phyloP scores from a whole-genome alignment of 2,329 filamentous ascomycete species.

The Paecilomyces sp. region DNA sequence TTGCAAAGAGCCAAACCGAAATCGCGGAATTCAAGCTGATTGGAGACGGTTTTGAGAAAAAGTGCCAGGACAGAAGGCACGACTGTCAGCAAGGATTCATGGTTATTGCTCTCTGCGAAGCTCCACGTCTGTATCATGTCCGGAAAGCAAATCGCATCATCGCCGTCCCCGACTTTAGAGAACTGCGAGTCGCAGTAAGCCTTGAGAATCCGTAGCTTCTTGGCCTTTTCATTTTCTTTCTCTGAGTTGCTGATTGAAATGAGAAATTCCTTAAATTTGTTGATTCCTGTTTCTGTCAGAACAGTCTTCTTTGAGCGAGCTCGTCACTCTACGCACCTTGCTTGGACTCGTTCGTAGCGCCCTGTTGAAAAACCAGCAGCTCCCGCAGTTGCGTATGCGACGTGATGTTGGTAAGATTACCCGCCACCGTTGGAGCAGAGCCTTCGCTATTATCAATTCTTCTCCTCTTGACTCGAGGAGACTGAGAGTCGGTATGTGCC shows the following conservation, averaged over 20 bases:
- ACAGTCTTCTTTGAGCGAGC: not conserved
- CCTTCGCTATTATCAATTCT: conserved; percentile 25
- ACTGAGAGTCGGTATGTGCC: conserved; percentile 26
- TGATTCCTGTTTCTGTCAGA: conserved; percentile 25
- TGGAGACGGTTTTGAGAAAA: conserved; percentile 70
- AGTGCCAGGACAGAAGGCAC: conserved; percentile 75
- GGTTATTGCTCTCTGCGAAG: conserved; percentile 70
- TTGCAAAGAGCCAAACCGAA: conserved; percentile 73
- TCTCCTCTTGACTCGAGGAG: conserved; percentile 30
- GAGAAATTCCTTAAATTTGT: conserved; percentile 39
- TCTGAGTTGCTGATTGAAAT: conserved; percentile 29
- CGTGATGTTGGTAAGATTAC: conserved; percentile 19
- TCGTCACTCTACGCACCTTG: conserved; percentile 55
- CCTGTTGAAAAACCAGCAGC: conserved; percentile 64
- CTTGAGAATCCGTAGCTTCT: conserved; percentile 38
- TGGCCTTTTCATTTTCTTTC: conserved; percentile 26
- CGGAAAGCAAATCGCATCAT: conserved; percentile 59
- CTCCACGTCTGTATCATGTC: conserved; percentile 87
- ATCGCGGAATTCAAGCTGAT: conserved; percentile 63
- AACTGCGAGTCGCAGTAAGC: conserved; percentile 48
- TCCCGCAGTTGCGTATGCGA: conserved; percentile 60
- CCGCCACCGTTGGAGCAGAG: conserved; percentile 3
- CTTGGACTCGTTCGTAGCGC: conserved; percentile 46
- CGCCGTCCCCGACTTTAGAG: conserved; percentile 37
- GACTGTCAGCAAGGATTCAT: conserved; percentile 73